A percentile compares a stretch with the other conserved stretches of the same genome.
Conservation (phyloP, 2,329 filamentous ascomycete species). For the Daldinia sp. region DNA sequence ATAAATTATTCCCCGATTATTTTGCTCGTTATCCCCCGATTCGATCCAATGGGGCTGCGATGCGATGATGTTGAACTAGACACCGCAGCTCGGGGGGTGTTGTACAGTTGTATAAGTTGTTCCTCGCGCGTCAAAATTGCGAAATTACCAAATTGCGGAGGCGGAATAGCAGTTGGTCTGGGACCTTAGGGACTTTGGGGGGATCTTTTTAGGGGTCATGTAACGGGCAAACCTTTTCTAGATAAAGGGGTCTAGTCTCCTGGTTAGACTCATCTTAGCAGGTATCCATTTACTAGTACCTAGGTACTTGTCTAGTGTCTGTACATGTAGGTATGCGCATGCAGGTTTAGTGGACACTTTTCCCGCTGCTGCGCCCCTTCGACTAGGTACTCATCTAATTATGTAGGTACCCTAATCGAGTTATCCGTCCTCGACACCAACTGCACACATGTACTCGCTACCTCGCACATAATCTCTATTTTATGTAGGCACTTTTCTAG, state of each 20-base stretch:
- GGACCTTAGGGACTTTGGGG: background rate
- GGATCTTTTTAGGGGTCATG: constrained; percentile 12
- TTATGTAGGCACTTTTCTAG: too few relatives aligned
- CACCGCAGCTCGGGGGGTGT: constrained; percentile 4
- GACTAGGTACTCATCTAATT: background rate
- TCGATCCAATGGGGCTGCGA: constrained; percentile 1
- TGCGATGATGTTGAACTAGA: background rate
- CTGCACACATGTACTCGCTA: background rate
- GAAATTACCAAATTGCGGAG: constrained; percentile 25
- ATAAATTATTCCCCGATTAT: background rate
- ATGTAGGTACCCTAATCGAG: background rate
- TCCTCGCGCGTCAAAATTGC: constrained; percentile 8
- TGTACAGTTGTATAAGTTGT: constrained; percentile 1
- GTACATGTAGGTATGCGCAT: background rate
- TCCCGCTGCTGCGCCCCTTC: background rate
- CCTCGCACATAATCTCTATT: too few relatives aligned
- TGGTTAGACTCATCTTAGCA: too few relatives aligned
- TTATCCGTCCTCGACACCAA: background rate
- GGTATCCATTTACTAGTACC: background rate
- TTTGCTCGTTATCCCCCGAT: background rate
- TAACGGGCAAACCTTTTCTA: constrained; percentile 7
- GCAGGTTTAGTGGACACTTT: background rate
- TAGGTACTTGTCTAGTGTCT: too few relatives aligned
- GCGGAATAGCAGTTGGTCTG: constrained; percentile 1
- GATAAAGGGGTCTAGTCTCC: constrained; percentile 16